A percentile compares a stretch with the other conserved stretches of the same genome.
Evolutionary conservation across 169 alveolate species (phyloP).

Genomic region (Eimeria zaria): DNA sequence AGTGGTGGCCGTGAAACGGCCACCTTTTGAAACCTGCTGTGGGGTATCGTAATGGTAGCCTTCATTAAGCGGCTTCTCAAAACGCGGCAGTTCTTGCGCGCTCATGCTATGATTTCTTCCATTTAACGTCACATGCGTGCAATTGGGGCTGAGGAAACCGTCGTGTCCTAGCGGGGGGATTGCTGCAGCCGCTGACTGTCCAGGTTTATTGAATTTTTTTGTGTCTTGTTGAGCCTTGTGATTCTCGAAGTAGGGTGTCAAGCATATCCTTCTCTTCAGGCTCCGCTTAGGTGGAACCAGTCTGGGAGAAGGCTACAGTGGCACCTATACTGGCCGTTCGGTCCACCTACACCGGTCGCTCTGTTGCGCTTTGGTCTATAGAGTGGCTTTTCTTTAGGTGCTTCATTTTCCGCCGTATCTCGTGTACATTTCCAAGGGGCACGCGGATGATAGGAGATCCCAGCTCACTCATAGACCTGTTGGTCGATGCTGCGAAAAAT

Average conservation of each 20-base stretch:
- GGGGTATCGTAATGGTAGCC: background rate
- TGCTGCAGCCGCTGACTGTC: background rate
- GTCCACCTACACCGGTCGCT: slow-evolving; percentile 65
- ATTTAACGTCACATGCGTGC: background rate
- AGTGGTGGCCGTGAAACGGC: background rate
- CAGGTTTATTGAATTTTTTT: background rate
- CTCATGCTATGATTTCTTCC: background rate
- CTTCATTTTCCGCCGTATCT: background rate
- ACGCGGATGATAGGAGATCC: slow-evolving; percentile 88
- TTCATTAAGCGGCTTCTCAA: background rate
- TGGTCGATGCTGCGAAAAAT: slow-evolving; percentile 87
- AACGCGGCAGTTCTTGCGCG: background rate
- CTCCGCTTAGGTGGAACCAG: background rate
- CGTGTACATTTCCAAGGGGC: background rate
- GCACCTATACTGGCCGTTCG: slow-evolving; percentile 26
- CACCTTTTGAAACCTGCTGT: background rate
- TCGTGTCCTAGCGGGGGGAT: background rate
- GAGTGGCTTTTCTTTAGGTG: slow-evolving; percentile 41
- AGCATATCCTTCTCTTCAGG: slow-evolving; percentile 67
- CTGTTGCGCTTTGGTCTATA: background rate
- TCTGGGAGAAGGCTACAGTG: slow-evolving; percentile 58
- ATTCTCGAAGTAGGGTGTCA: background rate
- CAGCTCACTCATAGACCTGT: slow-evolving; percentile 90
- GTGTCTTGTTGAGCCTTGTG: background rate
- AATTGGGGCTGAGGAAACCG: background rate